phyloP scores from a whole-genome alignment of 352 stramenopile genomes.

The Elongisporangium senticosum region DNA sequence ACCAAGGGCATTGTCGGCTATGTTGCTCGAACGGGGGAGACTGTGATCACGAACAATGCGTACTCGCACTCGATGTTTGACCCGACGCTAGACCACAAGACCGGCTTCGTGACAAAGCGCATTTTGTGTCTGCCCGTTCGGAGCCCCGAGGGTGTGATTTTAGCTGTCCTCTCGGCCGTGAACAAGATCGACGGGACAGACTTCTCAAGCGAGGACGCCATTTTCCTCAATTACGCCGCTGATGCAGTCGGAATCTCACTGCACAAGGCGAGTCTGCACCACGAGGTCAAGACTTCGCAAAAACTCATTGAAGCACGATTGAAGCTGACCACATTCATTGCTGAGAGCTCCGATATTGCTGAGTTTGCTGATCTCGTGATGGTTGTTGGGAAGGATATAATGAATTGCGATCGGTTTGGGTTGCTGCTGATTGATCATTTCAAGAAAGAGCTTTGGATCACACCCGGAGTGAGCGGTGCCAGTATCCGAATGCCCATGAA shows the following conservation, averaged over 20 bases:
- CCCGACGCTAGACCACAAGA: slow-evolving; percentile 60
- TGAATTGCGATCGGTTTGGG: slow-evolving; percentile 67
- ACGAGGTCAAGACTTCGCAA: slow-evolving; percentile 64
- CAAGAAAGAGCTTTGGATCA: slow-evolving; percentile 79
- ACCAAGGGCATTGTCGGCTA: slow-evolving; percentile 62
- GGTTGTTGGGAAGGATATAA: slow-evolving; percentile 68
- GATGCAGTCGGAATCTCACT: slow-evolving; percentile 62
- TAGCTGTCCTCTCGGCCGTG: slow-evolving; percentile 60
- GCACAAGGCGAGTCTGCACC: slow-evolving; percentile 63
- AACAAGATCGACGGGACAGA: slow-evolving; percentile 74
- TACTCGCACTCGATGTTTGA: slow-evolving; percentile 61
- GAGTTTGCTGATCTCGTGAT: slow-evolving; percentile 65
- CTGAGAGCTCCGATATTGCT: slow-evolving; percentile 53
- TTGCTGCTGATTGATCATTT: slow-evolving; percentile 70
- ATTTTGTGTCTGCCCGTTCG: slow-evolving; percentile 62
- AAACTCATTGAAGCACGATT: slow-evolving; percentile 63
- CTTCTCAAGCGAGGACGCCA: slow-evolving; percentile 55
- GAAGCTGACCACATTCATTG: slow-evolving; percentile 57
- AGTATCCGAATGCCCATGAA: slow-evolving; percentile 65
- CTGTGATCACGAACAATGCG: slow-evolving; percentile 63
- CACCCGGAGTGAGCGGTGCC: slow-evolving; percentile 35
- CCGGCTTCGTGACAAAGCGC: slow-evolving; percentile 49
- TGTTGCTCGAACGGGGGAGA: slow-evolving; percentile 59
- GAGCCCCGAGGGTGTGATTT: slow-evolving; percentile 43
- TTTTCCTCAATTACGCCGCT: slow-evolving; percentile 71